A percentile compares a stretch with the other conserved stretches of the same genome.
phyloP scores from a whole-genome alignment of 2,329 filamentous ascomycete species.

The Fonsecaea pedrosoi region DNA sequence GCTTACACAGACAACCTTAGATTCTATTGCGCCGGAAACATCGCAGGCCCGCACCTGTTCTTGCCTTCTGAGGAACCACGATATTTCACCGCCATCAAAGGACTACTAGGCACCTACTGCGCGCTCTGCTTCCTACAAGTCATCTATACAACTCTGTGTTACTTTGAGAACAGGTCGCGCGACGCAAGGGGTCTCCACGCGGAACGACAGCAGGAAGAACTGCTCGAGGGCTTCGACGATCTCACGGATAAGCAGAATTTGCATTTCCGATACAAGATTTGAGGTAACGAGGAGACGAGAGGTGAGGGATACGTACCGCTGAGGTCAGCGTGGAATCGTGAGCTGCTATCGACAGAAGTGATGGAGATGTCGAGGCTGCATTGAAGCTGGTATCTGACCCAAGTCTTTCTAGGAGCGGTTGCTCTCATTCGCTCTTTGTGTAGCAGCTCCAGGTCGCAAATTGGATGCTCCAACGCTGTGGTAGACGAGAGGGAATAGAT shows the following conservation, averaged over 20 bases:
- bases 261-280: slow-evolving; percentile 48
- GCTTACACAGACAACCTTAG: slow-evolving; percentile 31
- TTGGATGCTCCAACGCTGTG: no score
- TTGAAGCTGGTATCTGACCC: no score
- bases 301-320: not conserved
- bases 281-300: not conserved
- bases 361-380: no score
- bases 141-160: slow-evolving; percentile 38
- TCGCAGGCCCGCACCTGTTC: slow-evolving; percentile 57
- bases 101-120: slow-evolving; percentile 53
- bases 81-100: slow-evolving; percentile 55
- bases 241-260: slow-evolving; percentile 48
- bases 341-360: no score
- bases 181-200: slow-evolving; percentile 22
- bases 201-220: slow-evolving; percentile 27
- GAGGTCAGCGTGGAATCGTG: no score
- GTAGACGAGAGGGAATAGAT: no score
- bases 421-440: no score
- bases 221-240: slow-evolving; percentile 47
- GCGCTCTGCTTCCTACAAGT: slow-evolving; percentile 49
- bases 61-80: slow-evolving; percentile 53
- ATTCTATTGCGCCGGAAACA: slow-evolving; percentile 58
- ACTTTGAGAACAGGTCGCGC: slow-evolving; percentile 30
- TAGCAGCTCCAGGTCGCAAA: no score
- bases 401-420: no score